Conservation (phyloP, 768 basidiomycete species). For the Ephemerocybe angulata region DNA sequence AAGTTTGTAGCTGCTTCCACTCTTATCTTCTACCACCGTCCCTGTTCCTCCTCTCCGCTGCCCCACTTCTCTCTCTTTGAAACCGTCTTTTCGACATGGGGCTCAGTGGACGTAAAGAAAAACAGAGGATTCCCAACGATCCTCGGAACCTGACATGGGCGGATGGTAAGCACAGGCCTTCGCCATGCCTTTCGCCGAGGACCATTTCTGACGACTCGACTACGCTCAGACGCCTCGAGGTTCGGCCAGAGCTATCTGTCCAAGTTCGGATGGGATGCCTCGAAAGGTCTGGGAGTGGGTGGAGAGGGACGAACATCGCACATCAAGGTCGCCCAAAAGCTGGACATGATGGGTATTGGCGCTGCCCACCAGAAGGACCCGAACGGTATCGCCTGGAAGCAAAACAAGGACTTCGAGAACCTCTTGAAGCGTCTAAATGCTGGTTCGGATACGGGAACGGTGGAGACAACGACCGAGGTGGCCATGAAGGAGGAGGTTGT, state of each 20-base stretch:
- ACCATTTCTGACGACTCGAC: background rate
- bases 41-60: background rate
- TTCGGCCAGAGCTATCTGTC: conserved; percentile 81
- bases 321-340: conserved; percentile 75
- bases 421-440: conserved; percentile 65
- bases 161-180: conserved; percentile 56
- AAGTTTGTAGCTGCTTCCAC: background rate
- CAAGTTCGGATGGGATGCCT: conserved; percentile 82
- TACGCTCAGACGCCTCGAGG: conserved; percentile 66
- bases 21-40: background rate
- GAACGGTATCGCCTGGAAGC: conserved; percentile 81
- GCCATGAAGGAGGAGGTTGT: conserved; percentile 11
- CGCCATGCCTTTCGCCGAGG: background rate
- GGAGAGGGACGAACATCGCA: conserved; percentile 72
- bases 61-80: background rate
- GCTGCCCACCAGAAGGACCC: conserved; percentile 64
- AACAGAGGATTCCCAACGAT: conserved; percentile 77
- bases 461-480: conserved; percentile 16
- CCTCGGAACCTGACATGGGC: conserved; percentile 83
- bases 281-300: conserved; percentile 66
- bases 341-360: conserved; percentile 85
- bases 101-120: conserved; percentile 69
- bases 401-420: conserved; percentile 79
- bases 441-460: conserved; percentile 17
- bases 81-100: conserved; percentile 52